Evolutionary conservation across 179 eudicot genomes (phyloP).

Genomic region (Vitellaria paradoxa): DNA sequence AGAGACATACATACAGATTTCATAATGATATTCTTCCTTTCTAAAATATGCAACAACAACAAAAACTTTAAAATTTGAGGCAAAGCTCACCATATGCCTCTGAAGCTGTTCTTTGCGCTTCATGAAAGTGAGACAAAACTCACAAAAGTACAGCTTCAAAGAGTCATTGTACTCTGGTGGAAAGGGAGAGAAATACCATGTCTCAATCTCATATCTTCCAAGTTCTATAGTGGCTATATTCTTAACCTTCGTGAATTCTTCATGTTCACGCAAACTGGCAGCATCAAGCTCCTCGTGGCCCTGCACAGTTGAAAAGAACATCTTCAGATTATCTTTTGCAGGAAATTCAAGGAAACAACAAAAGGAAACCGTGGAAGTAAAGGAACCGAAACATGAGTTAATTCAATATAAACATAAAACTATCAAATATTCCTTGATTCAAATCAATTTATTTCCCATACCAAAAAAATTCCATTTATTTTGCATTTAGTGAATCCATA

Average conservation of each 20-base stretch:
- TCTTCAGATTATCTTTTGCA: background rate
- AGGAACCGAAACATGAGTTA: background rate
- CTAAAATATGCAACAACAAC: background rate
- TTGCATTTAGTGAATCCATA: no score
- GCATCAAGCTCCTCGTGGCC: conserved; percentile 99
- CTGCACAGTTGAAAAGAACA: conserved; percentile 25
- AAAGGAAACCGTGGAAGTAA: background rate
- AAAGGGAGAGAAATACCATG: conserved; percentile 99
- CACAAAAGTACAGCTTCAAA: conserved; percentile 91
- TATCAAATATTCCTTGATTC: background rate
- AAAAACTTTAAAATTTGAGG: background rate
- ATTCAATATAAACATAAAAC: background rate
- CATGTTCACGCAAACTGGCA: conserved; percentile 98
- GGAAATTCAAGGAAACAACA: background rate
- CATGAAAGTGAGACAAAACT: conserved; percentile 97
- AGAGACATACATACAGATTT: background rate
- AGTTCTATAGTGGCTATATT: conserved; percentile 92
- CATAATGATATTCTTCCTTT: conserved; percentile 1
- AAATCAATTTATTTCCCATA: background rate
- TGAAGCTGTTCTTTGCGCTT: conserved; percentile 89
- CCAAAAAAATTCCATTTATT: no score
- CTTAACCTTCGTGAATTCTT: conserved; percentile 96
- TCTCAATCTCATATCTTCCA: conserved; percentile 97
- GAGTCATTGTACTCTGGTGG: conserved; percentile 96
- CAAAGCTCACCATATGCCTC: conserved; percentile 79